Evolutionary conservation across 495 filamentous ascomycete genomes (phyloP).

Genomic region (Daldinia bambusicola): DNA sequence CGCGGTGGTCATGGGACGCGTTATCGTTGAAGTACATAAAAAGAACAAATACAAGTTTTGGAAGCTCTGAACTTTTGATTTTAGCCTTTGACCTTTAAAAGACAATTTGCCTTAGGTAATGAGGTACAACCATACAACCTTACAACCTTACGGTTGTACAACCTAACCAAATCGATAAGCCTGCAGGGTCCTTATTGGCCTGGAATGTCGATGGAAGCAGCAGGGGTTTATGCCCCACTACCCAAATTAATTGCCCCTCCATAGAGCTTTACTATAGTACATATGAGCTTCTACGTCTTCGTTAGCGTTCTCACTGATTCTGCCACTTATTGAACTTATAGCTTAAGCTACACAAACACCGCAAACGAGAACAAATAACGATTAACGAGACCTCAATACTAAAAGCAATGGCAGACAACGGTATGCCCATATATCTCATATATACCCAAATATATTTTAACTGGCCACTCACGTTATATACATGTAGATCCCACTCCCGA

Average conservation of each 20-base stretch:
- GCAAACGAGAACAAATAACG: no score
- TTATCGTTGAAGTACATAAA: not conserved
- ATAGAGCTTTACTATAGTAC: slow-evolving; percentile 28
- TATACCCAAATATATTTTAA: not conserved
- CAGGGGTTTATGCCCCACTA: slow-evolving; percentile 30
- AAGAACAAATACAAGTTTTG: not conserved
- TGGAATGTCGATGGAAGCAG: not conserved
- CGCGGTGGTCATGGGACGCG: not conserved
- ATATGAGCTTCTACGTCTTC: slow-evolving; percentile 17
- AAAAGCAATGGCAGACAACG: slow-evolving; percentile 36
- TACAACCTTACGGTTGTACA: no score
- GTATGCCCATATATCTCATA: not conserved
- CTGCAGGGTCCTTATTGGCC: slow-evolving; percentile 11
- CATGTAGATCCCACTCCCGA: slow-evolving; percentile 67
- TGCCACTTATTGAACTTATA: not conserved
- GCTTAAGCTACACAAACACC: slow-evolving; percentile 9
- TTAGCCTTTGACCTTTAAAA: not conserved
- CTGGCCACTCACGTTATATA: no score
- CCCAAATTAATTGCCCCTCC: slow-evolving; percentile 36
- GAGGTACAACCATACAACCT: not conserved
- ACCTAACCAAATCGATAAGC: no score
- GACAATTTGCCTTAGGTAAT: not conserved
- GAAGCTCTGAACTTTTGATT: not conserved
- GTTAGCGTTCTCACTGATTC: slow-evolving; percentile 12
- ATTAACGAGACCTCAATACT: not conserved